A percentile compares a stretch with the other conserved stretches of the same genome.
Conservation (phyloP, 2,329 filamentous ascomycete species). For the Trichophyton simii region DNA sequence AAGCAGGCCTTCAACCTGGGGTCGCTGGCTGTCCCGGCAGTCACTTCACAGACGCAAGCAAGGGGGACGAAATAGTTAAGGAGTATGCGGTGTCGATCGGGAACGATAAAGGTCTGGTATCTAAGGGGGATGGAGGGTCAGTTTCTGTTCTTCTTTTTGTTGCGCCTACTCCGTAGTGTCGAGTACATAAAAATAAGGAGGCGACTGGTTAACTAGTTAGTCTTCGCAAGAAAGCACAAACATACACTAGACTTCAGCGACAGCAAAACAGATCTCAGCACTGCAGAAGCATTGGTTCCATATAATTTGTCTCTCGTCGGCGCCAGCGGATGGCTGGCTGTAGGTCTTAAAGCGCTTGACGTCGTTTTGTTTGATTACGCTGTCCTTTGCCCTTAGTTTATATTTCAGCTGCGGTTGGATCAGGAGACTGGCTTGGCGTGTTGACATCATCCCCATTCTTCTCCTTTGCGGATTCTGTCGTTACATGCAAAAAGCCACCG, state of each 20-base stretch:
- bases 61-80: not conserved
- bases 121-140: not conserved
- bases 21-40: not conserved
- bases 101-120: not conserved
- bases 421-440: conserved; percentile 1
- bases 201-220: not conserved
- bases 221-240: not conserved
- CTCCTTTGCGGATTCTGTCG: no score
- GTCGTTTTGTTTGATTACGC: not conserved
- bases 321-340: not conserved
- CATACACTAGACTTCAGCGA: not conserved
- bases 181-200: not conserved
- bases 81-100: not conserved
- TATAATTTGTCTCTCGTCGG: not conserved
- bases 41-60: not conserved
- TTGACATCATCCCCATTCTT: not conserved
- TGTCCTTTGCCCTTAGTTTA: not conserved
- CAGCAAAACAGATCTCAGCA: not conserved
- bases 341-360: not conserved
- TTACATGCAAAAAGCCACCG: not conserved
- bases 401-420: not conserved
- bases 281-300: not conserved
- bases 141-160: not conserved
- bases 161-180: not conserved
- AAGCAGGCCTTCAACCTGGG: not conserved